Conservation (phyloP, 2,329 filamentous ascomycete species). For the Xylaria sp. region DNA sequence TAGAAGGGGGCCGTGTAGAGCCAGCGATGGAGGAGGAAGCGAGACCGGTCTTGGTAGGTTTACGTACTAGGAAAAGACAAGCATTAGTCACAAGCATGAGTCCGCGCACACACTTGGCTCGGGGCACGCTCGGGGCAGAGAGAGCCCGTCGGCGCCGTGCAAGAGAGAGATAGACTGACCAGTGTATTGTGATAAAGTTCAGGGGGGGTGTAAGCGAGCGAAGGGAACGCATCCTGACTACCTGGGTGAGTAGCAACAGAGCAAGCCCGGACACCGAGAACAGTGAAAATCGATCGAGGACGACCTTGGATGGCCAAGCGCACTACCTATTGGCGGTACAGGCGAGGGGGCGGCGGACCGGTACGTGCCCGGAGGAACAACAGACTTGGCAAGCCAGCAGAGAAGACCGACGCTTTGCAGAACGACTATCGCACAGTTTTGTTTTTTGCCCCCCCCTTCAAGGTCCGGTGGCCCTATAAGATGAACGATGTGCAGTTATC, state of each 20-base stretch:
- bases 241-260: no score
- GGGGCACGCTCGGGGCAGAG: no score
- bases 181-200: conserved; percentile 73
- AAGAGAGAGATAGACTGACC: conserved; percentile 22
- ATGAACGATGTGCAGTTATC: background rate
- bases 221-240: conserved; percentile 38
- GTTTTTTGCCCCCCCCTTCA: background rate
- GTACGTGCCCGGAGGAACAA: no score
- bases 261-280: conserved; percentile 14
- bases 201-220: conserved; percentile 54
- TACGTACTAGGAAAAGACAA: conserved; percentile 23
- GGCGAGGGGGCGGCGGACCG: no score
- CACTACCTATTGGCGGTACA: background rate
- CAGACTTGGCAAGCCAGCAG: background rate
- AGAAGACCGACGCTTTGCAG: background rate
- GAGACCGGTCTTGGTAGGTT: background rate
- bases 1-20: background rate
- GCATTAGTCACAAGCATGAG: conserved; percentile 12
- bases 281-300: conserved; percentile 4
- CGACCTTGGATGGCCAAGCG: background rate
- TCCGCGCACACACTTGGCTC: background rate
- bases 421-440: background rate
- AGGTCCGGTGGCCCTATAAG: conserved; percentile 11
- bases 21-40: conserved; percentile 1
- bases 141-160: background rate